Conservation (phyloP, 169 alveolate species). For the Eimeria brunetti region DNA sequence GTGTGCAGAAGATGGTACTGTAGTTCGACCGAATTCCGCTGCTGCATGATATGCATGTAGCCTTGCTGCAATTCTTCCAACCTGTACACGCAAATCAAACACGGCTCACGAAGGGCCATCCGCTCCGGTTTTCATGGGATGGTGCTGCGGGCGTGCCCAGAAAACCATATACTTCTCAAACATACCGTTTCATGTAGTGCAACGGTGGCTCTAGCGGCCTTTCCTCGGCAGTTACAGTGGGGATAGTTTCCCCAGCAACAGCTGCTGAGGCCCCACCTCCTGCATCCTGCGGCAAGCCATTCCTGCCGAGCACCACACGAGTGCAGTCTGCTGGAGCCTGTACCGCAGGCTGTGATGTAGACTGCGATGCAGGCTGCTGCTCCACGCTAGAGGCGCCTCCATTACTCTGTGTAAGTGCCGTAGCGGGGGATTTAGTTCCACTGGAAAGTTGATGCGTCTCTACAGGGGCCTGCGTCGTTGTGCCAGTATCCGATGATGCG, state of each 20-base stretch:
- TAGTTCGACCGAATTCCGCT: slow-evolving; percentile 71
- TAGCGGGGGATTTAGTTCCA: neutral
- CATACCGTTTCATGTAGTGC: slow-evolving; percentile 69
- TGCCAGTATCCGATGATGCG: slow-evolving; percentile 9
- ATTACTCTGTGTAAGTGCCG: neutral
- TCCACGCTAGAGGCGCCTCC: slow-evolving; percentile 1
- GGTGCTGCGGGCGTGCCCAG: neutral
- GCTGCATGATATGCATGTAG: slow-evolving; percentile 63
- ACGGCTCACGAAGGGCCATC: neutral
- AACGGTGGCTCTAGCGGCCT: slow-evolving; percentile 45
- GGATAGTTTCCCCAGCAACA: neutral
- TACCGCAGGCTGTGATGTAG: neutral
- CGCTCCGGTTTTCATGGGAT: neutral
- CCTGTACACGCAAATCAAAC: slow-evolving; percentile 5
- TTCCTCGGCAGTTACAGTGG: neutral
- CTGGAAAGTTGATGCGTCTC: slow-evolving; percentile 6
- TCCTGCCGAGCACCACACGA: neutral
- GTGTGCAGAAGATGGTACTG: slow-evolving; percentile 74
- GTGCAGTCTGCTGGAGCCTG: neutral
- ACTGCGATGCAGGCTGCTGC: neutral
- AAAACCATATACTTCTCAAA: neutral
- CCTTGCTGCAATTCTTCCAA: slow-evolving; percentile 77
- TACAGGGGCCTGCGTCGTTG: slow-evolving; percentile 5
- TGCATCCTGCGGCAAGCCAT: neutral
- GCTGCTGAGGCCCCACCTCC: neutral